Evolutionary conservation across 176 grass and related monocot genomes (phyloP).

Genomic region (Musa itinerans): DNA sequence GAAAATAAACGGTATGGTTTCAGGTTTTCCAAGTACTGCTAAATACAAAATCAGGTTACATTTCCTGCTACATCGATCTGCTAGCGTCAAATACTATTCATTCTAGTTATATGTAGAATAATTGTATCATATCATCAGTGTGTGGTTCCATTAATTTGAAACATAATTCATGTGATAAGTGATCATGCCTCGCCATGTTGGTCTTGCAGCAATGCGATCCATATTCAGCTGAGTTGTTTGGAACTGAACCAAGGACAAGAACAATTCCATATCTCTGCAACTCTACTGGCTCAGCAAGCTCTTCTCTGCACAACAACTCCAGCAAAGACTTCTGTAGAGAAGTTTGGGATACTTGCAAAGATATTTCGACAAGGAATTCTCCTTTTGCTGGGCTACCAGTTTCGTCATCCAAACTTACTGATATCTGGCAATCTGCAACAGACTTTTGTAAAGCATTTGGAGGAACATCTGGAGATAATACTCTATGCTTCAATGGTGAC

Average conservation of each 20-base stretch:
- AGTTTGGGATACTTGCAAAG: conserved; percentile 70
- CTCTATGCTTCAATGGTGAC: conserved; percentile 64
- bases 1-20: too few relatives aligned
- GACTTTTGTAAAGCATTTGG: conserved; percentile 74
- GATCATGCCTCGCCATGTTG: background rate
- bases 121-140: too few relatives aligned
- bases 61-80: too few relatives aligned
- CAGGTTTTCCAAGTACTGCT: too few relatives aligned
- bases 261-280: conserved; percentile 7
- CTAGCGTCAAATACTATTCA: too few relatives aligned
- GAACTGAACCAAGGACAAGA: conserved; percentile 22
- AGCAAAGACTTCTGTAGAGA: conserved; percentile 43
- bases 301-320: conserved; percentile 45
- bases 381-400: conserved; percentile 51
- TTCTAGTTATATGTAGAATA: too few relatives aligned
- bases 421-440: conserved; percentile 63
- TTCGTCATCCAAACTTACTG: conserved; percentile 49
- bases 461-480: conserved; percentile 36
- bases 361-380: conserved; percentile 56
- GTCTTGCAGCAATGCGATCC: conserved; percentile 62
- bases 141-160: too few relatives aligned
- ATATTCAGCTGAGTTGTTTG: conserved; percentile 59
- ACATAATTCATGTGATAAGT: too few relatives aligned
- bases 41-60: too few relatives aligned
- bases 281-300: conserved; percentile 28